Evolutionary conservation across 805 yeast species (phyloP), one percentile per base, ranked within the genome.

Genomic region (Sugiyamaella boreocaroliniensis): DNA sequence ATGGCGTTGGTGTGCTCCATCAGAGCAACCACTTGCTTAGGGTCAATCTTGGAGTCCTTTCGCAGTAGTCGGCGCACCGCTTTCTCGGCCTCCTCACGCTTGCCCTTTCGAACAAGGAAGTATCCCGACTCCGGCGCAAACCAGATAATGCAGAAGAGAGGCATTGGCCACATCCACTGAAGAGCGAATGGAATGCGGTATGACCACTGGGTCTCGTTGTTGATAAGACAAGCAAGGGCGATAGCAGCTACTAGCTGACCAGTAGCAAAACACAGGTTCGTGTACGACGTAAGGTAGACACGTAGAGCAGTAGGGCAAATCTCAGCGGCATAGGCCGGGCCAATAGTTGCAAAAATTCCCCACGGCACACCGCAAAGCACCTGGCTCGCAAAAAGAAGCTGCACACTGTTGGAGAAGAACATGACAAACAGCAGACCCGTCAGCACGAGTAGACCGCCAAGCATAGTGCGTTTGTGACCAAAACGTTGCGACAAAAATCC

Each of bases 91-190:
- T 74, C 74, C 0, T 64, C 67, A 20, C 61, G 43, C 50, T 65
- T 65, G 1, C 71, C 73, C 56, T 71, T 70, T 49, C 72, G 70
- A 3, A 73, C 73, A 47, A 76, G 64, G 79, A 79, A 79, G 74
- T 77, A 75, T 34, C 83, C 82, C 8, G 80, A 76, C 52, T 78
- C 82, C 8, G 62, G 63, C 7, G 83, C 83, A 42, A 80, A 75
- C 41, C 16, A 44, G 15, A 52, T 45, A 12, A 18, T 52, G 4
- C 75, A 60, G 20, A 71, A 58, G 29, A 79, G 62, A 34, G 80
- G 81, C 16, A 73, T 60, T 5, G 81, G 77, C 82, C 82, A 80
- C 6, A 72, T 64, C 83, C 83, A 80, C 65, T 80, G 85, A 11
- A 79, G 53, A 2, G 79, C 83, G 62, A 76, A 78, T 10, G 83